These are phyloP conservation scores for Aspergillus asperescens DNA, from an alignment of 495 filamentous ascomycete species.

Conservation along the genomic window DNA sequence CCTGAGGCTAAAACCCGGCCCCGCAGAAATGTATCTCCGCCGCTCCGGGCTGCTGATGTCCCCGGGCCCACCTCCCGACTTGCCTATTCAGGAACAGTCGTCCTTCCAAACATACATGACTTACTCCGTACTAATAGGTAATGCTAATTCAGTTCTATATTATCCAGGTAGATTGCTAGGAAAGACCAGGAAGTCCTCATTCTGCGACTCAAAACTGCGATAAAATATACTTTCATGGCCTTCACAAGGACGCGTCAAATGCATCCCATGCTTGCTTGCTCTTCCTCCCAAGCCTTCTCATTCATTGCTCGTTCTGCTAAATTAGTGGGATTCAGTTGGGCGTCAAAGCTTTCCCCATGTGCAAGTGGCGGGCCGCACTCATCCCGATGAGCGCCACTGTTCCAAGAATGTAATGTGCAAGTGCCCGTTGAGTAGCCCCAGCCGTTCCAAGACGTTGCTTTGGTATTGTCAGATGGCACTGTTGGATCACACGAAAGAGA, in stretches of 20 bases:
- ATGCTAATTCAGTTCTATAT: no score
- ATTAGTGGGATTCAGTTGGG: conserved; percentile 34
- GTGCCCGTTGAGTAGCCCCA: conserved; percentile 64
- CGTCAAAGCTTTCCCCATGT: conserved; percentile 57
- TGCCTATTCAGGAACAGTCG: no score
- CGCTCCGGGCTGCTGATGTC: no score
- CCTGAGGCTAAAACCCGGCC: conserved; percentile 10
- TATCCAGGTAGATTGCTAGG: no score
- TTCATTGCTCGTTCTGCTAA: conserved; percentile 28
- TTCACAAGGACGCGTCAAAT: neutral
- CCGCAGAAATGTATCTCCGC: conserved; percentile 18
- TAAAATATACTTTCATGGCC: neutral
- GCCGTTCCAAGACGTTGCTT: conserved; percentile 78
- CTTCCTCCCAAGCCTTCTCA: conserved; percentile 1
- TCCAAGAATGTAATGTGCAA: conserved; percentile 71
- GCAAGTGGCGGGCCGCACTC: conserved; percentile 59
- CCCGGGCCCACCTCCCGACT: no score
- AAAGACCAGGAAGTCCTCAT: no score
- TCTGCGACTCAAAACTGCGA: no score
- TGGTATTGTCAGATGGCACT: conserved; percentile 14
- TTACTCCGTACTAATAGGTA: no score
- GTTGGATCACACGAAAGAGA: neutral
- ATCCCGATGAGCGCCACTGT: conserved; percentile 56
- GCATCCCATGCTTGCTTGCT: neutral
- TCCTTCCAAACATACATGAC: no score